These are phyloP conservation scores for Acephala macrosclerotiorum DNA, from an alignment of 2,329 filamentous ascomycete species.

Conservation along the genomic window DNA sequence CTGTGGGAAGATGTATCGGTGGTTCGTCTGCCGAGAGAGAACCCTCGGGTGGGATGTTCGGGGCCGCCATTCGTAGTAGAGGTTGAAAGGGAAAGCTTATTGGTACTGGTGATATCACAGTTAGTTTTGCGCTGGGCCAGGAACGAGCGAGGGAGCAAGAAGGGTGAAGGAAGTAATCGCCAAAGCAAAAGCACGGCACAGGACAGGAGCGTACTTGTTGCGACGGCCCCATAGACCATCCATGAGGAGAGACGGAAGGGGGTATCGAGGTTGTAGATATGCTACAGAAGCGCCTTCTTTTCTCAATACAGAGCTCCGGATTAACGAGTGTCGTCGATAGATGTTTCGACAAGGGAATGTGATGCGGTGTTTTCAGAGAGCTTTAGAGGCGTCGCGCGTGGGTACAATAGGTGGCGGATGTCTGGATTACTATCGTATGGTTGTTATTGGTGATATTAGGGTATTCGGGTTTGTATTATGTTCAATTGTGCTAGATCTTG, in stretches of 20 bases:
- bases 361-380: constrained; percentile 18
- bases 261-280: constrained; percentile 8
- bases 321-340: constrained; percentile 25
- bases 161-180: too few relatives aligned
- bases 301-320: constrained; percentile 28
- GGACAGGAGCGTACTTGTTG: constrained; percentile 68
- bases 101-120: constrained; percentile 46
- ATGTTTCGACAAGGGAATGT: constrained; percentile 28
- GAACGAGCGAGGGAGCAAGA: constrained; percentile 12
- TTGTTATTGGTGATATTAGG: constrained; percentile 23
- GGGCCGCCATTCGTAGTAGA: constrained; percentile 49
- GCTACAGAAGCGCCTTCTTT: constrained; percentile 28
- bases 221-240: constrained; percentile 76
- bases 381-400: constrained; percentile 8
- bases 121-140: constrained; percentile 34
- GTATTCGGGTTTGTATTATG: constrained; percentile 21
- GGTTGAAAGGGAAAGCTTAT: constrained; percentile 88
- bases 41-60: constrained; percentile 66
- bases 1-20: constrained; percentile 77
- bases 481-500: constrained; percentile 30
- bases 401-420: background rate
- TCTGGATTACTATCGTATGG: constrained; percentile 10
- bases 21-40: constrained; percentile 75
- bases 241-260: constrained; percentile 36
- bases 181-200: too few relatives aligned